A percentile compares a stretch with the other conserved stretches of the same genome.
These are phyloP conservation scores for Dendrobium chrysotoxum DNA, from an alignment of 106 monocot genomes.

Conservation along the genomic window DNA sequence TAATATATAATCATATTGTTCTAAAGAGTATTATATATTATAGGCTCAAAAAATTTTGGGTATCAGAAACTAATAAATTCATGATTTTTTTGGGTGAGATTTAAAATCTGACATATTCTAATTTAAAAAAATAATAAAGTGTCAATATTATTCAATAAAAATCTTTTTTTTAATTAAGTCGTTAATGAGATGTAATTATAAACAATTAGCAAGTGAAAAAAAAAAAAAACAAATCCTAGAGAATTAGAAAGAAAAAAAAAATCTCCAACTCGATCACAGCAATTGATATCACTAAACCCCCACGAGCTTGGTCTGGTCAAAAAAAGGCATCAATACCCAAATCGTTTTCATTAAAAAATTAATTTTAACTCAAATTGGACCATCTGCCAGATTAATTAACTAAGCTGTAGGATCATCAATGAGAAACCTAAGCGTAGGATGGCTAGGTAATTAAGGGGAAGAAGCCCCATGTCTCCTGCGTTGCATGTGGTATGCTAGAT, in stretches of 20 bases:
- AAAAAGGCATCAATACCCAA: background rate
- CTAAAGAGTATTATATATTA: no score
- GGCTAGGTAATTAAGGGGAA: background rate
- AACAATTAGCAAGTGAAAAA: background rate
- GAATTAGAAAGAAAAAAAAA: no score
- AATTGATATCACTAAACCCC: background rate
- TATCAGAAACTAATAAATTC: no score
- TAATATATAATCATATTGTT: no score
- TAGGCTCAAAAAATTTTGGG: no score
- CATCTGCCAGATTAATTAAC: background rate
- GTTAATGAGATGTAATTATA: background rate
- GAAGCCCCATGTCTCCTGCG: background rate
- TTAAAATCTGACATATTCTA: no score
- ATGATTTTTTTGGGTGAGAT: no score
- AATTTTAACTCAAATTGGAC: no score
- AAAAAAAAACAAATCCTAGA: background rate
- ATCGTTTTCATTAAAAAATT: background rate
- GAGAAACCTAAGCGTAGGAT: background rate
- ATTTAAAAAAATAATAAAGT: no score
- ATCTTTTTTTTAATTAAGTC: background rate
- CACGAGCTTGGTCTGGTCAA: background rate
- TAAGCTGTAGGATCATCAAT: background rate
- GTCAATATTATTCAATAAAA: background rate
- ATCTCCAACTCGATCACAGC: background rate
- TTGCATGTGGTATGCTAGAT: background rate